A percentile compares a stretch with the other conserved stretches of the same genome.
phyloP scores from a whole-genome alignment of 768 basidiomycete species.

The Termitomyces eurrhizus region DNA sequence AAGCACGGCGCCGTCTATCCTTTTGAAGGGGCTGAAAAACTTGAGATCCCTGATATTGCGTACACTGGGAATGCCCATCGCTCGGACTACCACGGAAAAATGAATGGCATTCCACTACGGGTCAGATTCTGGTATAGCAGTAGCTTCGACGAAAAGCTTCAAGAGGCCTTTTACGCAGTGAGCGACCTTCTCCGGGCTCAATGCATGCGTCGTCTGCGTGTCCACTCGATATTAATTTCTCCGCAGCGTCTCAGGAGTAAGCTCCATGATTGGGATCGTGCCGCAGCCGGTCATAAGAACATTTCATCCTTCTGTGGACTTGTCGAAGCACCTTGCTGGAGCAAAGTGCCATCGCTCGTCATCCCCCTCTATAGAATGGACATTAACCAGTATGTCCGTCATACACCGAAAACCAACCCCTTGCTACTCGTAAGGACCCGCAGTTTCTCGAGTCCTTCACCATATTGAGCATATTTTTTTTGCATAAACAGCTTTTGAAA shows the following conservation, averaged over 20 bases:
- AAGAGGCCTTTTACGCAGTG: constrained; percentile 4
- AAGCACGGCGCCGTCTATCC: neutral
- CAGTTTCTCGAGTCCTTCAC: neutral
- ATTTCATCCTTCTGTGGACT: constrained; percentile 17
- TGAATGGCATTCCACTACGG: neutral
- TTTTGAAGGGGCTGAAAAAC: neutral
- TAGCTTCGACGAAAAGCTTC: neutral
- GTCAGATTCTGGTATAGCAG: constrained; percentile 16
- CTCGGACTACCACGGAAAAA: constrained; percentile 9
- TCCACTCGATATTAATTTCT: neutral
- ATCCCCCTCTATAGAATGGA: constrained; percentile 12
- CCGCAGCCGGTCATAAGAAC: constrained; percentile 12
- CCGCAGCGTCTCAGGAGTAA: constrained; percentile 8
- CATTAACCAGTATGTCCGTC: constrained; percentile 12
- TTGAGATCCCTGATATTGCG: neutral
- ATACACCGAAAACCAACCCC: constrained; percentile 4
- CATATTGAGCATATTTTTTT: neutral
- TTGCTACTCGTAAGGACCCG: constrained; percentile 8
- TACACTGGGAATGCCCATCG: constrained; percentile 8
- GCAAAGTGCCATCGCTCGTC: constrained; percentile 13
- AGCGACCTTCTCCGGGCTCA: neutral
- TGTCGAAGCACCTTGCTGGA: neutral
- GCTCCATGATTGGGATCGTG: constrained; percentile 18
- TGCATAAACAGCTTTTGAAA: constrained; percentile 12
- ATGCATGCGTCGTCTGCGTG: neutral